Conservation (phyloP, 2,329 filamentous ascomycete species). For the Fusarium lyarnte region DNA sequence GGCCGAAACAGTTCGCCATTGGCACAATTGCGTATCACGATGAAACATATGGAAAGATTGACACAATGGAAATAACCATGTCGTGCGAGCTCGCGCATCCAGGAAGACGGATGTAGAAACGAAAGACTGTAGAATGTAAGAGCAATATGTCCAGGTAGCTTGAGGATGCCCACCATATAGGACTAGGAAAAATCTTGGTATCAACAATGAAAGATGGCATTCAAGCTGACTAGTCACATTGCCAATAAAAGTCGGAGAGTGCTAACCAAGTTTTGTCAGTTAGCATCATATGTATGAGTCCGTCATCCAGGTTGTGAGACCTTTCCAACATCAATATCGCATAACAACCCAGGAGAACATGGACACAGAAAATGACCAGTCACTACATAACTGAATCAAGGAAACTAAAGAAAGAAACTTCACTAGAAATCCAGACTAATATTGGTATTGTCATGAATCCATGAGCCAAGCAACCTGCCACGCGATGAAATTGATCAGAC, state of each 20-base stretch:
- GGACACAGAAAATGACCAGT: not conserved
- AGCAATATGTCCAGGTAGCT: not conserved
- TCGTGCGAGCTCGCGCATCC: no score
- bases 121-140: not conserved
- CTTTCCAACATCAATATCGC: not conserved
- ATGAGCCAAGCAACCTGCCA: not conserved
- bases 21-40: no score
- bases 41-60: not conserved
- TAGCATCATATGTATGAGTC: not conserved
- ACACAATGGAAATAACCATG: no score
- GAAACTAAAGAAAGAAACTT: not conserved
- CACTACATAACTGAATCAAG: not conserved
- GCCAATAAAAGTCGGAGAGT: not conserved
- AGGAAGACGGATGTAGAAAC: not conserved
- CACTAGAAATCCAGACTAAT: not conserved
- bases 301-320: not conserved
- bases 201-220: not conserved
- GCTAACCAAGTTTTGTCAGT: not conserved
- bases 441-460: not conserved
- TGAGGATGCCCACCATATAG: no score
- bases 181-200: not conserved
- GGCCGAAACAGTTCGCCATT: not conserved
- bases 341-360: not conserved
- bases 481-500: not conserved
- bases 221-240: not conserved